These are phyloP conservation scores for Coniochaeta ligniaria DNA, from an alignment of 2,329 filamentous ascomycete genomes.

Conservation along the genomic window DNA sequence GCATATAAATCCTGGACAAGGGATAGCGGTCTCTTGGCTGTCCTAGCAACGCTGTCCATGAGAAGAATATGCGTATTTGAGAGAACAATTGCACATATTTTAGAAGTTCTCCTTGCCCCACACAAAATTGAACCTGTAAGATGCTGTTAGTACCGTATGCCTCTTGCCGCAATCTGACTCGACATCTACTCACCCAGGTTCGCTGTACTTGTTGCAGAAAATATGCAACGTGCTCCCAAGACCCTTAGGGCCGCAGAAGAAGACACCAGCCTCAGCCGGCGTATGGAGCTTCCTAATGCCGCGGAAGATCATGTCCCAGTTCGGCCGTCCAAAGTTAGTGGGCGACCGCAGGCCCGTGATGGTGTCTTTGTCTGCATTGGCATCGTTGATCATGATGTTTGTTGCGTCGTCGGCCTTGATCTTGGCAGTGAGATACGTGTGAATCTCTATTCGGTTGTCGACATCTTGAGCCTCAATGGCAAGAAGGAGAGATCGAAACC, in stretches of 20 bases:
- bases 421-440: constrained; percentile 81
- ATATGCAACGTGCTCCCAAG: constrained; percentile 70
- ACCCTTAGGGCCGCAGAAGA: constrained; percentile 81
- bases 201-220: constrained; percentile 83
- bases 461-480: constrained; percentile 84
- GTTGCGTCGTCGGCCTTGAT: constrained; percentile 81
- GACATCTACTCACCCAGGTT: constrained; percentile 57
- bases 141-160: constrained; percentile 17
- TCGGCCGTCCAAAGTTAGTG: constrained; percentile 79
- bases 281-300: constrained; percentile 72
- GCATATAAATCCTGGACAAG: not conserved
- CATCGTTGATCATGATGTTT: constrained; percentile 90
- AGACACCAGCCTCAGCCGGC: constrained; percentile 67
- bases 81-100: constrained; percentile 4
- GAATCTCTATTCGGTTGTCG: constrained; percentile 79
- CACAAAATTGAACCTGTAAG: constrained; percentile 52
- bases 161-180: not conserved
- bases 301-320: constrained; percentile 88
- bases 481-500: constrained; percentile 77
- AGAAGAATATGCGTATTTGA: not conserved
- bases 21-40: not conserved
- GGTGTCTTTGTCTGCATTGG: constrained; percentile 74
- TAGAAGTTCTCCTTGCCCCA: constrained; percentile 68
- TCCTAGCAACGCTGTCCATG: not conserved
- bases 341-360: constrained; percentile 77